phyloP scores from a whole-genome alignment of 805 yeast genomes.

The Myxozyma vanderwaltii region DNA sequence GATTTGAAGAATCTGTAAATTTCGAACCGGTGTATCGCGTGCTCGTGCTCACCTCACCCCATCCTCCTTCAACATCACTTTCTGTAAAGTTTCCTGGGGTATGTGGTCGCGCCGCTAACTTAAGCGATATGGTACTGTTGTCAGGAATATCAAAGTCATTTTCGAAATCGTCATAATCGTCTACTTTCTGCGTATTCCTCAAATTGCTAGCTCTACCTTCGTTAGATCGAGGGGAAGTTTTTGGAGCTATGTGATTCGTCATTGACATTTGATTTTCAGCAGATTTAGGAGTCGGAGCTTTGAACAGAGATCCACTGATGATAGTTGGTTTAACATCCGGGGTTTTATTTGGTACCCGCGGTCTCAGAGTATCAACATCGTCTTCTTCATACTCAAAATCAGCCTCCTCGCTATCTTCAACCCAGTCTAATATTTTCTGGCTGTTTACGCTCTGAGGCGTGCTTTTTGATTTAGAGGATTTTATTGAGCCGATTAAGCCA shows the following conservation, averaged over 20 bases:
- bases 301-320: conserved; percentile 11
- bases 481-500: background rate
- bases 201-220: background rate
- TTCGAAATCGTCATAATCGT: conserved; percentile 20
- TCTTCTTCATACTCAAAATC: background rate
- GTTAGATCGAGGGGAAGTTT: background rate
- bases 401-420: conserved; percentile 7
- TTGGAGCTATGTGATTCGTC: background rate
- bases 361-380: conserved; percentile 6
- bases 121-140: conserved; percentile 1
- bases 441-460: background rate
- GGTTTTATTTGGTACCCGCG: background rate
- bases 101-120: conserved; percentile 1
- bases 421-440: conserved; percentile 1
- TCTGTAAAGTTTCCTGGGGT: conserved; percentile 17
- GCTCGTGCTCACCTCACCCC: conserved; percentile 32
- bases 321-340: background rate
- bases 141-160: conserved; percentile 28
- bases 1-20: conserved; percentile 19
- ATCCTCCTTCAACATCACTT: conserved; percentile 20
- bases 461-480: background rate
- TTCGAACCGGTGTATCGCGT: conserved; percentile 23
- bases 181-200: background rate
- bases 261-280: background rate
- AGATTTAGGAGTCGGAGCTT: background rate